Evolutionary conservation across 768 basidiomycete species (phyloP).

Genomic region (Mycena capillaripes): DNA sequence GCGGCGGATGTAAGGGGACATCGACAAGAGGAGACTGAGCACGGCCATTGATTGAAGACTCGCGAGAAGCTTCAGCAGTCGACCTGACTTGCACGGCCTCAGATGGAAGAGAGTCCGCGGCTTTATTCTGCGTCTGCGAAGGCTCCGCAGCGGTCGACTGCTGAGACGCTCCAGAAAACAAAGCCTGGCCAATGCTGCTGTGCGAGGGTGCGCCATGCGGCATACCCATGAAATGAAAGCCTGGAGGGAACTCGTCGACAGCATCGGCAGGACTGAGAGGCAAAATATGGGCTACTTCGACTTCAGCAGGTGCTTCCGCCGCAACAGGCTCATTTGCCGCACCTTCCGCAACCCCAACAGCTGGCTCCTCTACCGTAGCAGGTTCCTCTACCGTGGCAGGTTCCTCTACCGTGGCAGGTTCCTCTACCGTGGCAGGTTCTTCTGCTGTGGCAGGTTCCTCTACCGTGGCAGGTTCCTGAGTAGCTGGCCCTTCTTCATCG

Average conservation of each 20-base stretch:
- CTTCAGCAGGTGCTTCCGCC: neutral
- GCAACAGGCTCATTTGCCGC: neutral
- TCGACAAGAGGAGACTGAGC: constrained; percentile 7
- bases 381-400: neutral
- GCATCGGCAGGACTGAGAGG: constrained; percentile 31
- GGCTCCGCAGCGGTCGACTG: neutral
- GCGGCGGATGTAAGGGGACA: neutral
- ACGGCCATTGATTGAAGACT: constrained; percentile 9
- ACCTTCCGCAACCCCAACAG: neutral
- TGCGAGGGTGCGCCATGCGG: constrained; percentile 6
- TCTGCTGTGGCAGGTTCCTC: neutral
- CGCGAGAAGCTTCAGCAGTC: constrained; percentile 15
- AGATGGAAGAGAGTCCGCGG: neutral
- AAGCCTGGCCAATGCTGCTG: neutral
- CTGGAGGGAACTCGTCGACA: constrained; percentile 34
- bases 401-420: neutral
- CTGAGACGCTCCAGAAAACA: constrained; percentile 12
- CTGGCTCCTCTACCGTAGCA: neutral
- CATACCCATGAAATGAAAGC: constrained; percentile 36
- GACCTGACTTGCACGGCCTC: constrained; percentile 13
- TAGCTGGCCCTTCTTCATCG: constrained; percentile 25
- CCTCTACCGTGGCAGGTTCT: neutral
- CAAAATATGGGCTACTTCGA: constrained; percentile 28
- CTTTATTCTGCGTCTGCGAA: neutral
- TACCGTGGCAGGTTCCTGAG: neutral